A percentile compares a stretch with the other conserved stretches of the same genome.
Conservation (phyloP, 768 basidiomycete genomes). For the Lactifluus piperatus region DNA sequence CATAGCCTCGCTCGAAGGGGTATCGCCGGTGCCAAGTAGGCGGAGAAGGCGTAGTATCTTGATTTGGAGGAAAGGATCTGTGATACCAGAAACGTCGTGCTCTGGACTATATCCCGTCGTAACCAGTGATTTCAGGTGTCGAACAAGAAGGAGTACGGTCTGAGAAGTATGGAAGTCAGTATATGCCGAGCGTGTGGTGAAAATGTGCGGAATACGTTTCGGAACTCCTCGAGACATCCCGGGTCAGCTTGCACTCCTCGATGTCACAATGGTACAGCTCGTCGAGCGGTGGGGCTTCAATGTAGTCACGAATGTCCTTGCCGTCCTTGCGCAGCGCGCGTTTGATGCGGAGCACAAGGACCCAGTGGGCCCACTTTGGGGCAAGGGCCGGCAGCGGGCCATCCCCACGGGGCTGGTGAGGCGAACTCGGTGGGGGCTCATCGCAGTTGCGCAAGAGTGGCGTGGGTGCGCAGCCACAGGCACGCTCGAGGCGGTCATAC, state of each 20-base stretch:
- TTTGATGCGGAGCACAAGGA: too few species aligned
- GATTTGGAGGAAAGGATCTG: conserved; percentile 90
- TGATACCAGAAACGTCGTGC: conserved; percentile 99
- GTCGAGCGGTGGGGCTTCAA: too few species aligned
- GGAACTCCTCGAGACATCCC: conserved; percentile 71
- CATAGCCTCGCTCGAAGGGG: conserved; percentile 88
- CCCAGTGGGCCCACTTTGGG: too few species aligned
- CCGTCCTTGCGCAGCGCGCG: too few species aligned
- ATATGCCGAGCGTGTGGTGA: conserved; percentile 6
- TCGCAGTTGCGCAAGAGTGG: too few species aligned
- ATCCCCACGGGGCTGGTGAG: too few species aligned
- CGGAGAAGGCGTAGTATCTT: conserved; percentile 87
- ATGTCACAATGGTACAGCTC: too few species aligned
- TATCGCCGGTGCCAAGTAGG: conserved; percentile 79
- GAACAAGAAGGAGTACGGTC: conserved; percentile 90
- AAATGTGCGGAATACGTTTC: conserved; percentile 53
- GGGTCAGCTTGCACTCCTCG: conserved; percentile 75
- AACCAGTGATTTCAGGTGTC: conserved; percentile 88
- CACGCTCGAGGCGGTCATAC: too few species aligned
- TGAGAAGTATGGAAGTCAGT: conserved; percentile 27
- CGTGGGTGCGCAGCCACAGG: too few species aligned
- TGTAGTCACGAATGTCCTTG: too few species aligned
- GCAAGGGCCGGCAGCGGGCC: too few species aligned
- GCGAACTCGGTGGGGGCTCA: too few species aligned
- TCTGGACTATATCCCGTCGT: conserved; percentile 98